Percentiles rank a stretch among this genome's conserved stretches.
Conservation (phyloP, 371 early-diverging fungal genomes). For the Mucor irregularis region DNA sequence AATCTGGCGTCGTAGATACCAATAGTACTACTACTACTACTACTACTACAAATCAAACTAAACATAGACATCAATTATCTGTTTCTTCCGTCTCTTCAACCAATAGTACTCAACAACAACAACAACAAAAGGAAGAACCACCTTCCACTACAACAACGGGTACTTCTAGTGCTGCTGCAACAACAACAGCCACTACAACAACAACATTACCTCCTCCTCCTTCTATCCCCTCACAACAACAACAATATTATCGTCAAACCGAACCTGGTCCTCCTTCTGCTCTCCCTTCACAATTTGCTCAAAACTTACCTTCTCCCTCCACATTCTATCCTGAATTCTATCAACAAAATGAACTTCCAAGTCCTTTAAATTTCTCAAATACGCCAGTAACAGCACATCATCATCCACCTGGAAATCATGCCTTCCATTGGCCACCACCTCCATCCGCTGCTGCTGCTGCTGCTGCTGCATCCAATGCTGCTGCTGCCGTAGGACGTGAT, state of each 20-base stretch:
- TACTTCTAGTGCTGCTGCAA: not conserved
- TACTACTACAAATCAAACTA: not conserved
- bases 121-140: constrained; percentile 4
- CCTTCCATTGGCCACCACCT: constrained; percentile 66
- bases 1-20: no score
- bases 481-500: no score
- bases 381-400: constrained; percentile 52
- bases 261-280: constrained; percentile 50
- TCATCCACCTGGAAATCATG: constrained; percentile 31
- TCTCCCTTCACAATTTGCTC: constrained; percentile 74
- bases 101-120: constrained; percentile 5
- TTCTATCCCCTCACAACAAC: constrained; percentile 4
- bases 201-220: not conserved
- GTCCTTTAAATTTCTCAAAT: constrained; percentile 64
- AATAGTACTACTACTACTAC: no score
- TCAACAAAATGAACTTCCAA: constrained; percentile 63
- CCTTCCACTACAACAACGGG: not conserved
- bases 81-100: constrained; percentile 29
- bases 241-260: constrained; percentile 9
- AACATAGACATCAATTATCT: constrained; percentile 22
- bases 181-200: not conserved
- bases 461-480: no score
- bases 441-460: no score
- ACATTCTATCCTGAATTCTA: constrained; percentile 80
- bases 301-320: constrained; percentile 76